Base-by-base conservation (phyloP, 345 rosid species). In the Moricandia arvensis region DNA sequence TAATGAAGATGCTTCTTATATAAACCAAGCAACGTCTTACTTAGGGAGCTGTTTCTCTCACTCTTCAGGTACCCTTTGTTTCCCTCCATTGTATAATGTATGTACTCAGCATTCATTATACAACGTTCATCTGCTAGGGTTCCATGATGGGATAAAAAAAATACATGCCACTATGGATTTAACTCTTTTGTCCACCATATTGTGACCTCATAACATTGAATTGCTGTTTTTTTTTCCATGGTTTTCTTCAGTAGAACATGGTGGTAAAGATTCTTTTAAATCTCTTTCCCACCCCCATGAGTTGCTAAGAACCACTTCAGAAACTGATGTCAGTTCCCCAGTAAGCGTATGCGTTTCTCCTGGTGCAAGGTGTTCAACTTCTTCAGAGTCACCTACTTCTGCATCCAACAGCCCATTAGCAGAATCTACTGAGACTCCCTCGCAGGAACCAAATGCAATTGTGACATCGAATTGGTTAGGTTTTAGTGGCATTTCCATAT, bases 401-500 rank as follows among this genome's bases (percentile, higher is more conserved):
- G 81, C 82, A 68, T 49, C 63, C 51, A 69, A 77, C 54, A 72
- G 76, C 61, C 66, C 81, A 62, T 74, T 81, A 61, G 67, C 66
- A 77, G 62, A 74, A 63, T 81, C 85, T 74, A 71, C 78, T 4
- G 84, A 77, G 69, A 69, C 68, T 78, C 79, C 66, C 63, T 65
- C 90, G 6, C 84, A 80, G 73, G 67, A 60, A 80, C 17, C 82
- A 43, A 77, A 60, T 73, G 83, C 84, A 5, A 72, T 85, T 63
- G 88, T 85, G 60, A 69, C 80, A 78, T 85, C 90, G 18, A 83
- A 82, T 84, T 59, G 59, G 47, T 60, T 70, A 8, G 78, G 76
- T 53, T 76, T 69, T 53, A 87, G 68, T 65, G 99, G 96, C 63
- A 76, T 85, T 61, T 90, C 97, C 2, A 60, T 91, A 26, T 91